Percentiles rank a stretch among this genome's conserved stretches.
Conservation (phyloP, 805 yeast genomes). For the Phaffomyces antillensis region DNA sequence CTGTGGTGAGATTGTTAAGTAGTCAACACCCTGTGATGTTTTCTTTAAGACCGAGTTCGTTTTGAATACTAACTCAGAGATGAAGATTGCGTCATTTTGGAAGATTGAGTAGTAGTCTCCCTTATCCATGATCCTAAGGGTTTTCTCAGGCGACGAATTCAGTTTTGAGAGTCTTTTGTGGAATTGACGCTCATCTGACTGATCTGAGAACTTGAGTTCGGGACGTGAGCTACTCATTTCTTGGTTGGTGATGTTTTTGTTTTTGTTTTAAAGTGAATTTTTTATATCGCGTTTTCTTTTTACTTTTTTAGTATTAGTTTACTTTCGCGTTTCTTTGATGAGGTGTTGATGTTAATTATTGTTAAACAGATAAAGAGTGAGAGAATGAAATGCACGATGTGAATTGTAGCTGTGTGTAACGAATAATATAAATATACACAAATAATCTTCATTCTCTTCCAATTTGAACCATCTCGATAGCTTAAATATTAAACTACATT, state of each 20-base stretch:
- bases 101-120: slow-evolving; percentile 76
- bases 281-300: not conserved
- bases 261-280: too few relatives aligned
- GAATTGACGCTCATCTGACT: slow-evolving; percentile 41
- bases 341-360: too few relatives aligned
- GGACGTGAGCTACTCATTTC: slow-evolving; percentile 33
- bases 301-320: too few relatives aligned
- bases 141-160: slow-evolving; percentile 38
- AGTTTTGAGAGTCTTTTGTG: slow-evolving; percentile 41
- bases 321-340: too few relatives aligned
- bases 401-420: too few relatives aligned
- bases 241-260: not conserved
- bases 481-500: too few relatives aligned
- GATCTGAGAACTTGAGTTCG: slow-evolving; percentile 50
- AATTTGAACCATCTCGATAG: too few relatives aligned
- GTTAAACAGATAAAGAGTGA: too few relatives aligned
- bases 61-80: slow-evolving; percentile 79
- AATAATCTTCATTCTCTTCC: too few relatives aligned
- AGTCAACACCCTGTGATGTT: slow-evolving; percentile 42
- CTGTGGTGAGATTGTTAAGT: slow-evolving; percentile 72
- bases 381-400: too few relatives aligned
- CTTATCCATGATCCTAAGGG: slow-evolving; percentile 70
- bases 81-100: slow-evolving; percentile 68
- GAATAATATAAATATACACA: too few relatives aligned
- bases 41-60: slow-evolving; percentile 76